phyloP scores from a whole-genome alignment of 345 rosid species.

The Brassica napus region DNA sequence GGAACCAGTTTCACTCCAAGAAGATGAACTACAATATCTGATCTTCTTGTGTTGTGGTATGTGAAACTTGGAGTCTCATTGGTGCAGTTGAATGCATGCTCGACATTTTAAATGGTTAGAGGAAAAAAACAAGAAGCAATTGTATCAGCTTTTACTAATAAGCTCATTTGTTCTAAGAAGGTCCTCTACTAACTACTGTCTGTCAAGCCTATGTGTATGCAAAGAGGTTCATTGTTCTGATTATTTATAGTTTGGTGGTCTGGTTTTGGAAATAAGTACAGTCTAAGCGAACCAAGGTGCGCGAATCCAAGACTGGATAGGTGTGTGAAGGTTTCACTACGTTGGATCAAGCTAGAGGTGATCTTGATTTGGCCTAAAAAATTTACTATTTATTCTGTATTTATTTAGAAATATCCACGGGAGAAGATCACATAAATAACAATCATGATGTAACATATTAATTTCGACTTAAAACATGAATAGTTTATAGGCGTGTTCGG shows the following conservation, averaged over 20 bases:
- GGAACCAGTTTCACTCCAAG: slow-evolving; percentile 29
- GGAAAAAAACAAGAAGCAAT: not conserved
- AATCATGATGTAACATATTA: not conserved
- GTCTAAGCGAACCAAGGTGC: slow-evolving; percentile 16
- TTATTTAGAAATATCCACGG: not conserved
- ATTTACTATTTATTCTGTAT: not conserved
- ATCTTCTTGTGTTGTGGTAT: slow-evolving; percentile 85
- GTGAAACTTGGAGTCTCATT: slow-evolving; percentile 71
- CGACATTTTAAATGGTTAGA: slow-evolving; percentile 50
- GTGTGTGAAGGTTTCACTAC: slow-evolving; percentile 32
- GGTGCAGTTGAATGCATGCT: slow-evolving; percentile 77
- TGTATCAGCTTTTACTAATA: too few species aligned
- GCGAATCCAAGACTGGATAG: slow-evolving; percentile 27
- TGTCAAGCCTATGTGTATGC: not conserved
- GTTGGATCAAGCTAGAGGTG: slow-evolving; percentile 23
- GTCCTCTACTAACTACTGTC: not conserved
- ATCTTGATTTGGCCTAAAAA: not conserved
- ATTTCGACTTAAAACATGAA: not conserved
- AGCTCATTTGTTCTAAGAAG: not conserved
- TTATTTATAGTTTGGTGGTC: not conserved
- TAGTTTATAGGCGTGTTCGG: not conserved
- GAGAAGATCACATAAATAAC: not conserved
- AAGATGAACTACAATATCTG: slow-evolving; percentile 51
- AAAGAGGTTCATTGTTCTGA: not conserved
- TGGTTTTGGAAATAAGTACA: slow-evolving; percentile 3